A percentile compares a stretch with the other conserved stretches of the same genome.
Evolutionary conservation across 306 rosid species (phyloP).

Genomic region (Dalbergia cochinchinensis): DNA sequence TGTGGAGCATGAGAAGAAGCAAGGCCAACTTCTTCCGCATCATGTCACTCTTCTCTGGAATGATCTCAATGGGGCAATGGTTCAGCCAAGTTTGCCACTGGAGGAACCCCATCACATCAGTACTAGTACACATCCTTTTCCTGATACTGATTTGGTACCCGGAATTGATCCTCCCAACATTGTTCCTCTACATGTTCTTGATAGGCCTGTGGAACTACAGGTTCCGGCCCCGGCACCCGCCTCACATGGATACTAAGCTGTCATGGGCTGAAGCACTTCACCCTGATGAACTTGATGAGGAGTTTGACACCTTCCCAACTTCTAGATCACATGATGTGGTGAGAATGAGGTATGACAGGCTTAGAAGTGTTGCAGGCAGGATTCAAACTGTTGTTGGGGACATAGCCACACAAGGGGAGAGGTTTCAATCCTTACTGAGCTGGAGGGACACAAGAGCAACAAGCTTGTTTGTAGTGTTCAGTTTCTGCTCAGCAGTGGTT

Average conservation of each 20-base stretch:
- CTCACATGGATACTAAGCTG: conserved; percentile 88
- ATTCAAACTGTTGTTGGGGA: conserved; percentile 94
- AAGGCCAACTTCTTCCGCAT: conserved; percentile 92
- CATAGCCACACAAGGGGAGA: conserved; percentile 97
- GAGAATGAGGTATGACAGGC: conserved; percentile 89
- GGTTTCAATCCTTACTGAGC: conserved; percentile 79
- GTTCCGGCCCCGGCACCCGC: conserved; percentile 72
- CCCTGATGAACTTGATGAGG: conserved; percentile 94
- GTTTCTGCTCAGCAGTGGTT: conserved; percentile 74
- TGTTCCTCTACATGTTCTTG: conserved; percentile 91
- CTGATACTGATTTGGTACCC: conserved; percentile 86
- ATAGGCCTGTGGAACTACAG: conserved; percentile 96
- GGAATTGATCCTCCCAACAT: conserved; percentile 88
- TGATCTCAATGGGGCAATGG: conserved; percentile 75
- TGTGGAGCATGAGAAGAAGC: conserved; percentile 99
- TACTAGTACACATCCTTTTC: conserved; percentile 80
- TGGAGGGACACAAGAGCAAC: conserved; percentile 98
- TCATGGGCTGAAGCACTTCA: conserved; percentile 90
- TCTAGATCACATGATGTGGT: conserved; percentile 71
- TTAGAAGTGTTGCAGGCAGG: conserved; percentile 92
- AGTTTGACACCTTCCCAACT: conserved; percentile 91
- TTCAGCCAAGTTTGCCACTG: conserved; percentile 80
- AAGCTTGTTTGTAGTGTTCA: conserved; percentile 71
- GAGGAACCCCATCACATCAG: conserved; percentile 82
- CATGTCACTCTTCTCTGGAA: conserved; percentile 79